phyloP scores from a whole-genome alignment of 352 stramenopile species.

The Pythium insidiosum region DNA sequence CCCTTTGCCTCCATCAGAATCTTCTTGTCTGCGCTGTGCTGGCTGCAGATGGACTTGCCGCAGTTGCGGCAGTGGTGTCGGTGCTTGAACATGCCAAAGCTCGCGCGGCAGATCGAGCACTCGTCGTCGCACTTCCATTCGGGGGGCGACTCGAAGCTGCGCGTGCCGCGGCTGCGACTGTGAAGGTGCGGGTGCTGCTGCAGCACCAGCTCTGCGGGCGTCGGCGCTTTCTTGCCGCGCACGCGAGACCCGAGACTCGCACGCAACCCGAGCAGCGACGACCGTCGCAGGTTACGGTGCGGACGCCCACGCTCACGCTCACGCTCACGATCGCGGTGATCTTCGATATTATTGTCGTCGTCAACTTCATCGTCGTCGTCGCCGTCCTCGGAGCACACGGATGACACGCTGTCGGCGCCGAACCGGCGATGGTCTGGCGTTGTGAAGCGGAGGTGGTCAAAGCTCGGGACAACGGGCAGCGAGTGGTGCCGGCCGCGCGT shows the following conservation, averaged over 20 bases:
- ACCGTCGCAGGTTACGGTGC: background rate
- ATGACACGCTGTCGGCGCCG: too few relatives aligned
- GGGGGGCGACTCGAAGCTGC: constrained; percentile 37
- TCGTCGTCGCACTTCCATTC: constrained; percentile 73
- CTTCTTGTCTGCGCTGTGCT: constrained; percentile 80
- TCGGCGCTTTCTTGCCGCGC: too few relatives aligned
- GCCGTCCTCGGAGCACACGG: background rate
- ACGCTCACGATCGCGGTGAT: too few relatives aligned
- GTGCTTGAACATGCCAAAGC: constrained; percentile 82
- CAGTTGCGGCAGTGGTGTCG: constrained; percentile 82
- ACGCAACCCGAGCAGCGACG: background rate
- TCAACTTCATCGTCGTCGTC: constrained; percentile 18
- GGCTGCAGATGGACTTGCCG: constrained; percentile 73
- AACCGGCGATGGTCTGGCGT: background rate
- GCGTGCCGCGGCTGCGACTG: too few relatives aligned
- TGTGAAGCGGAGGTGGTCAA: constrained; percentile 22
- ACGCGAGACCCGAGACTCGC: too few relatives aligned
- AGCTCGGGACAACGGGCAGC: constrained; percentile 43
- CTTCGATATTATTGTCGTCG: constrained; percentile 6
- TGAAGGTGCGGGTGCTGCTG: too few relatives aligned
- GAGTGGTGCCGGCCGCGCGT: constrained; percentile 35
- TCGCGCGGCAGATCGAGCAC: constrained; percentile 68
- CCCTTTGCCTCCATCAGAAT: constrained; percentile 58
- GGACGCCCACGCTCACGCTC: too few relatives aligned
- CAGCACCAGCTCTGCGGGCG: too few relatives aligned